A percentile compares a stretch with the other conserved stretches of the same genome.
Conservation (phyloP, 768 basidiomycete species). For the Trichaptum fuscoviolaceum region DNA sequence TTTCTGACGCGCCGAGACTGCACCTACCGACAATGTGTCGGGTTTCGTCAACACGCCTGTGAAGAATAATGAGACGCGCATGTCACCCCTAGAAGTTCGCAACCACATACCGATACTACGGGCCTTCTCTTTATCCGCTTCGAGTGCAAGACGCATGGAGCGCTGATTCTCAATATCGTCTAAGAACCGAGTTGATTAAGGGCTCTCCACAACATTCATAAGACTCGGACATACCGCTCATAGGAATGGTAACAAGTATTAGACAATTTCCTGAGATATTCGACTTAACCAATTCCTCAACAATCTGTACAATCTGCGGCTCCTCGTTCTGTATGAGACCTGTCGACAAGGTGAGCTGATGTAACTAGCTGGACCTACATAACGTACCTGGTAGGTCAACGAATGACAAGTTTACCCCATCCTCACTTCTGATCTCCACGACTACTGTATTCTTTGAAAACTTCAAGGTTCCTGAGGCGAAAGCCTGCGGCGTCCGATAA, state of each 20-base stretch:
- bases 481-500: constrained; percentile 19
- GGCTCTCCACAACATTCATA: not conserved
- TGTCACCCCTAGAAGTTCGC: not conserved
- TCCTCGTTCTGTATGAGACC: constrained; percentile 56
- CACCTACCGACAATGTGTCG: constrained; percentile 44
- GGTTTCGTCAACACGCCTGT: constrained; percentile 69
- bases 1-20: constrained; percentile 29
- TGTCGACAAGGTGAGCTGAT: constrained; percentile 24
- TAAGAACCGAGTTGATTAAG: constrained; percentile 18
- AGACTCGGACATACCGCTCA: constrained; percentile 40
- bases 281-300: constrained; percentile 41
- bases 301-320: constrained; percentile 34
- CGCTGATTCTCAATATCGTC: constrained; percentile 66
- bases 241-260: constrained; percentile 62
- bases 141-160: constrained; percentile 48
- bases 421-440: constrained; percentile 25
- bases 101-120: constrained; percentile 52
- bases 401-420: constrained; percentile 17
- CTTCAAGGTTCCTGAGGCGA: constrained; percentile 18
- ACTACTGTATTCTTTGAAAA: constrained; percentile 27
- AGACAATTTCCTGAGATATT: constrained; percentile 50
- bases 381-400: constrained; percentile 22
- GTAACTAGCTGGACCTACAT: constrained; percentile 11
- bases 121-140: constrained; percentile 46
- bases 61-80: not conserved